Evolutionary conservation across 805 yeast genomes (phyloP), one percentile per base, ranked within the genome.

Genomic region (Blastobotrys attinorum): DNA sequence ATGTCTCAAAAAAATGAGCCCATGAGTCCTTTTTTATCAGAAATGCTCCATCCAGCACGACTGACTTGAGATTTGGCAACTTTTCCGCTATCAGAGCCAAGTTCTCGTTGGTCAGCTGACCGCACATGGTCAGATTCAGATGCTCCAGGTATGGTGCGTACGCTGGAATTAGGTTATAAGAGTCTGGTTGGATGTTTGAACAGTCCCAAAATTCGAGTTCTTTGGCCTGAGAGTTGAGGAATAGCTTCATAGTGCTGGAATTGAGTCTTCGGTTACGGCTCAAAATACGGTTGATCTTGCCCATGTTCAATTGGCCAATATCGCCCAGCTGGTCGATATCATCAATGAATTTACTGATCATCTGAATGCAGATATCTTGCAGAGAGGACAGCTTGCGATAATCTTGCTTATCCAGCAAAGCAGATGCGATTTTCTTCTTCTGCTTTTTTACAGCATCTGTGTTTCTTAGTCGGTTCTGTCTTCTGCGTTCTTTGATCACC

Each of bases 161-260:
- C 0, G 94, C 70, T 0, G 89, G 88, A 31, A 92, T 76, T 50
- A 77, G 71, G 53, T 75, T 73, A 48, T 81, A 72, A 0, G 92
- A 75, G 47, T 75, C 81, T 33, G 73, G 71, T 20, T 77, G 75
- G 15, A 92, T 70, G 39, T 77, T 79, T 0, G 96, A 87, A 60
- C 99, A 92, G 63, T 92, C 99, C 88, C 95, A 86, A 49, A 92
- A 78, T 49, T 83, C 83, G 22, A 92, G 63, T 3, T 64, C 60
- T 44, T 63, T 73, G 39, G 78, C 59, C 13, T 72, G 69, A 0
- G 86, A 73, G 38, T 78, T 77, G 42, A 92, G 64, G 57, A 92
- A 90, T 39, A 92, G 67, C 37, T 79, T 66, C 58, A 89, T 61
- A 0, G 97, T 88, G 15, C 73, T 66, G 49, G 82, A 79, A 55